Evolutionary conservation across 768 basidiomycete species (phyloP), one percentile per base, ranked within the genome.

Genomic region (Terana coerulea): DNA sequence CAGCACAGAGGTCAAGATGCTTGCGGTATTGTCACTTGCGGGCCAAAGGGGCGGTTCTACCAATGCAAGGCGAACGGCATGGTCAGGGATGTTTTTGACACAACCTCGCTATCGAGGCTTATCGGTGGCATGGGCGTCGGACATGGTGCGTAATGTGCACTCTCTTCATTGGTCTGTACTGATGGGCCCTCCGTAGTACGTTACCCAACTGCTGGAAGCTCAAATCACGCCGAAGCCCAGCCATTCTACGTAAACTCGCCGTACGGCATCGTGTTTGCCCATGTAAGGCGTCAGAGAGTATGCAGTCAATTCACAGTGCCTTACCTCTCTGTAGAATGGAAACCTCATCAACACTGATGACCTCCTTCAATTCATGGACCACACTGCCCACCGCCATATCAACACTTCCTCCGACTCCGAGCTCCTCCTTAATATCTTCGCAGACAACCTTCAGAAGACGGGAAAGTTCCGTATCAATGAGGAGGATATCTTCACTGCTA

Each of bases 211-310:
- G 97, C 97, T 47, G 97, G 97, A 44, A 93, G 92, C 64, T 97
- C 93, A 52, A 90, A 94, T 52, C 90, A 97, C 59, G 87, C 95
- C 10, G 97, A 99, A 67, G 95, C 97, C 7, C 97, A 99, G 65
- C 97, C 97, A 1, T 99, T 99, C 77, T 99, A 99, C 66, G 97
- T 99, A 61, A 99, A 99, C 73, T 95, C 94, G n/a, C 97, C 97
- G 3, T 99, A 98, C 67, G 97, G 97, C 46, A 95, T 99, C 64
- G 92, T 95, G 55, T 88, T 99, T 65, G 97, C 91, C 17, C 95
- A 99, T 76, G 95, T 95, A 67, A n/a, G n/a, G n/a, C 57, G 86
- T 75, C 3, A 31, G 25, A 48, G 17, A 47, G 40, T 12, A 7
- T 56, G 5, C n/a, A 45, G 58, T 22, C 46, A 7, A 15, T 34